A percentile compares a stretch with the other conserved stretches of the same genome.
phyloP scores from a whole-genome alignment of 192 early-diverging fungal species.

The Backusella circina region DNA sequence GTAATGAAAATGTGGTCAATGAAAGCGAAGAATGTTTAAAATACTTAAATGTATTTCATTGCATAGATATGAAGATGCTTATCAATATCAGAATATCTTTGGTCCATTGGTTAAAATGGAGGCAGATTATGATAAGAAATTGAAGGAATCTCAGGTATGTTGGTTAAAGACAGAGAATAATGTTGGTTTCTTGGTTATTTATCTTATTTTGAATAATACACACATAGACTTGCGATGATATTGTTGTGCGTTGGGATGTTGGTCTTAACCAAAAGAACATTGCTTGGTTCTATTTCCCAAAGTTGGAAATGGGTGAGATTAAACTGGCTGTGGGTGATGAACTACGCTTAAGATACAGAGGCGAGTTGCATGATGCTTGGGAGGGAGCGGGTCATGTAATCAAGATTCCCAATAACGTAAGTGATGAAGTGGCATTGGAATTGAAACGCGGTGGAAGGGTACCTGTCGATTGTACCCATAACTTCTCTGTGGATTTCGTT shows the following conservation, averaged over 20 bases:
- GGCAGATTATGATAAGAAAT: constrained; percentile 47
- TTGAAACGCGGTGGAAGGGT: constrained; percentile 63
- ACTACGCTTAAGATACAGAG: constrained; percentile 81
- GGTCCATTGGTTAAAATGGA: constrained; percentile 94
- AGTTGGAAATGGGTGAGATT: constrained; percentile 87
- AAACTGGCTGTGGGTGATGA: constrained; percentile 94
- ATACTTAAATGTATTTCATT: background rate
- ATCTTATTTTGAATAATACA: background rate
- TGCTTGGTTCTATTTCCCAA: constrained; percentile 92
- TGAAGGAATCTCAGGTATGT: constrained; percentile 48
- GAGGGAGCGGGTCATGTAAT: constrained; percentile 88
- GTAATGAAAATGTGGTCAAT: constrained; percentile 28
- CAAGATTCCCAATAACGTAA: constrained; percentile 91
- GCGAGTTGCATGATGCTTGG: constrained; percentile 83
- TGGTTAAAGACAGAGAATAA: background rate
- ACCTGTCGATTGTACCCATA: constrained; percentile 78
- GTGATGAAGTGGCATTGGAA: constrained; percentile 95
- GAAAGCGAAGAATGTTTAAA: background rate
- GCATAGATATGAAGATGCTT: constrained; percentile 89
- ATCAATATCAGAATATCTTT: constrained; percentile 96
- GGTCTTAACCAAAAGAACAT: constrained; percentile 89
- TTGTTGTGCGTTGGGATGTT: constrained; percentile 96
- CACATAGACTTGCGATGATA: constrained; percentile 83
- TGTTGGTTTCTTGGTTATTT: background rate
- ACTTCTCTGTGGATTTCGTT: constrained; percentile 96